Evolutionary conservation across 108 stramenopile genomes (phyloP), one percentile per base, ranked within the genome.

Genomic region (Heterococcus sp.): DNA sequence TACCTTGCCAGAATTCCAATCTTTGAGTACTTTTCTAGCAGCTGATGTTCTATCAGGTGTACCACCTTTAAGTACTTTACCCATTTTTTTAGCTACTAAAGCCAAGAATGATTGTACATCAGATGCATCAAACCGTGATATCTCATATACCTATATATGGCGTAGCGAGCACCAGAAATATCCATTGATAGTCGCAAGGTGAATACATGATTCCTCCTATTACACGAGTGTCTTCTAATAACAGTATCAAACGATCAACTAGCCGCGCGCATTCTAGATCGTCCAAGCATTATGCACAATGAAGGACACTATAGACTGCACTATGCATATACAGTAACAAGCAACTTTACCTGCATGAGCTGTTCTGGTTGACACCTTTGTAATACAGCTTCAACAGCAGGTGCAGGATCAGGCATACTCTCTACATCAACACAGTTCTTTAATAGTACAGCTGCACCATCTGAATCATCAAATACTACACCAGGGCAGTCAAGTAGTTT

Each of bases 401-500:
- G 91, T 3, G 95, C 89, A 8, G 95, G 95, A 83, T 99, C 96
- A 27, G 89, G 84, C 34, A 99, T 92, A 33, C 91, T 90, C 65
- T 96, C 96, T 11, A 94, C 91, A 82, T 94, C 93, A 33, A 99
- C 93, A 77, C 97, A 96, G 88, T 98, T 98, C 27, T 93, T 76
- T 21, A 95, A 89, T 3, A 93, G 75, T 27, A 89, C 87, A n/a
- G 91, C 89, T 33, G 91, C 93, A 34, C 90, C 84, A 65, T 88
- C 88, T 31, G 70, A 37, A 63, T 85, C 78, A 21, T 68, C 88
- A 82, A 98, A 98, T 2, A 98, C 95, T 5, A 99, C 95, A 35
- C 99, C 99, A 39, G 99, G 99, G 75, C 93, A 95, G 85, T 99
- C 99, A 75, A 99, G 77, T 2, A 99, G 89, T 46, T 92, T 93